Base-by-base conservation (phyloP, 768 basidiomycete genomes). In the Rhizopogon vinicolor region DNA sequence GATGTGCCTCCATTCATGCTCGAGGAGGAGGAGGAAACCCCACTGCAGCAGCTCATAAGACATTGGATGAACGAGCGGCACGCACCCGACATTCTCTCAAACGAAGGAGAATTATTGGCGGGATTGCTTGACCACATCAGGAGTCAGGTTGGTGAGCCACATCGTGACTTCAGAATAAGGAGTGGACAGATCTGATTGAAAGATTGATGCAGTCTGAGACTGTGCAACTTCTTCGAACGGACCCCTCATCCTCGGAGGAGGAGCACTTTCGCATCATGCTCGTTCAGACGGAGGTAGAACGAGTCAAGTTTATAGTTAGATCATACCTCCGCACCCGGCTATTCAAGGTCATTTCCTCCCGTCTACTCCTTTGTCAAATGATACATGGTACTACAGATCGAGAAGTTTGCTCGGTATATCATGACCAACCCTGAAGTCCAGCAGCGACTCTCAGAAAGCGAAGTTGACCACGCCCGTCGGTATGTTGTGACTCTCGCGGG, bases 231-330 rank as follows among this genome's bases (percentile, higher is more conserved):
- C 72, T 97, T 31, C 80, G 90, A 4, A 83, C 83, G 25, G 92
- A 96, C 67, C 89, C 91, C 0, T 81, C 84, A 39, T 87, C 91
- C 2, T 91, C 88, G 1, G 93, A 96, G 63, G 93, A 96, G 58
- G 94, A 98, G 59, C 93, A 98, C 63, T 89, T 94, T 57, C 78
- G 92, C 60, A 90, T 96, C 35, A 87, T 93, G 78, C 86, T 98
- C 52, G 94, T 91, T 0, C 92, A 95, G 72, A 95, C 92, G 0
- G 94, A 98, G 71, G 83, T 96, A 61, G 94, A 98, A 67, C 84
- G 95, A 41, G 91, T 93, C 62, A 95, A 93, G 71, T 98, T 93
- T 65, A 82, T 96, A 53, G 84, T 97, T 25, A 75, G 94, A 55
- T 91, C 92, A 1, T 98, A 96, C 68, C 80, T 96, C 5, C 81